Base-by-base conservation (phyloP, 768 basidiomycete species). In the Suillus alpinus region DNA sequence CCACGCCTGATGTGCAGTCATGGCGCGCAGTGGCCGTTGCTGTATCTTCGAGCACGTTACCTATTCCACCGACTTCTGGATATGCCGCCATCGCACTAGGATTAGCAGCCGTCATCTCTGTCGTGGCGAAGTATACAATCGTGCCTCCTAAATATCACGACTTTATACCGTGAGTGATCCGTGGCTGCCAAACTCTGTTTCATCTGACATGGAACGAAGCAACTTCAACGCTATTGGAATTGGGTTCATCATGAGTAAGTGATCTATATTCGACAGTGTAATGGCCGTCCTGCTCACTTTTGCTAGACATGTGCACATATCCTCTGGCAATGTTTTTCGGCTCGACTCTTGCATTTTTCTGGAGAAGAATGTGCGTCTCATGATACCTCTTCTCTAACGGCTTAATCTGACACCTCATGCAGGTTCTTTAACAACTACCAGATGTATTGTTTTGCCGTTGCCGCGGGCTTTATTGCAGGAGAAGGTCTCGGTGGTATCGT, bases 21-120 rank as follows among this genome's bases (percentile, higher is more conserved):
- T 58, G 57, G 57, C 41, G 57, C 16, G 57, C 57, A 16, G 57
- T 58, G 14, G 41, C 57, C 6, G 57, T 58, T 20, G 57, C 57
- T 5, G 57, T 58, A 10, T 49, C 57, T 26, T 58, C 57, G 18
- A 51, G 29, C 18, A 46, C 61, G 69, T 56, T 66, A 67, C 66
- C 74, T 65, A 76, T 85, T 58, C 82, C 83, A 29, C 57, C 74
- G 1, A 79, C 82, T 1, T 83, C 83, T 18, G 84, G 84, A 31
- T 82, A 81, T 68, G 81, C 83, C 8, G 82, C 84, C 43, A 84
- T 86, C 64, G 83, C 62, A 43, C 77, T 85, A 13, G 77, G 75
- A n/a, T 69, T 84, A 56, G 66, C 76, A 66, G 77, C 79, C 39
- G 75, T 78, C 44, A 13, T 81, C 56, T 74, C 74, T 26, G 74